Conservation (phyloP, 2,329 filamentous ascomycete species). For the Camillea tinctor region DNA sequence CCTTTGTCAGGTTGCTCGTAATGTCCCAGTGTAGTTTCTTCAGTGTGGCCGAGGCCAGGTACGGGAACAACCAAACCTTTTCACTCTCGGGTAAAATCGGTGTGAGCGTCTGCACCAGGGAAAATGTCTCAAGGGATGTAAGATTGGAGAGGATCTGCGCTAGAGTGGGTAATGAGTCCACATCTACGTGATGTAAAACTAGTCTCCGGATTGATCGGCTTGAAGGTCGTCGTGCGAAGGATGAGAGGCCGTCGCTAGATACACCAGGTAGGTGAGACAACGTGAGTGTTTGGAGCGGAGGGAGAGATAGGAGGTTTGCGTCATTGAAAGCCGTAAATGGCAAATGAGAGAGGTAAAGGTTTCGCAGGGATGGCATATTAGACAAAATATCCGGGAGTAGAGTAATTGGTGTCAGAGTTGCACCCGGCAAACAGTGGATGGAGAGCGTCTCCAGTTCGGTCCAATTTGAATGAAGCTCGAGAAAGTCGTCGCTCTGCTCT, state of each 20-base stretch:
- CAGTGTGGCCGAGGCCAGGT: slow-evolving; percentile 56
- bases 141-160: slow-evolving; percentile 60
- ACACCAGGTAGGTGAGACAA: slow-evolving; percentile 57
- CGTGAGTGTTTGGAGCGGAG: slow-evolving; percentile 53
- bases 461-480: slow-evolving; percentile 56
- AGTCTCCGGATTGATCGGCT: slow-evolving; percentile 48
- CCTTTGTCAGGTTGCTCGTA: slow-evolving; percentile 58
- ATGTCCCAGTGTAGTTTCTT: slow-evolving; percentile 64
- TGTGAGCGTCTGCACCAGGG: slow-evolving; percentile 53
- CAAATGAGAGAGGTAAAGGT: slow-evolving; percentile 59
- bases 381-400: slow-evolving; percentile 51
- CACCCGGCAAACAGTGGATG: slow-evolving; percentile 58
- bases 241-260: slow-evolving; percentile 54
- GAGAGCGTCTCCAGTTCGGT: slow-evolving; percentile 53
- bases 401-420: slow-evolving; percentile 50
- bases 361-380: slow-evolving; percentile 53
- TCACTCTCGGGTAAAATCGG: slow-evolving; percentile 55
- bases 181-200: slow-evolving; percentile 54
- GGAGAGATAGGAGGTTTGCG: slow-evolving; percentile 52
- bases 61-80: slow-evolving; percentile 63
- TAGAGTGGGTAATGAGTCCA: slow-evolving; percentile 56
- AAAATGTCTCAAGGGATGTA: slow-evolving; percentile 46
- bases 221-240: slow-evolving; percentile 51
- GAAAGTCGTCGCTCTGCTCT: slow-evolving; percentile 44
- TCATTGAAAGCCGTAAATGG: slow-evolving; percentile 58